These are phyloP conservation scores for Eucalyptus viminalis DNA, from an alignment of 345 rosid species.

Conservation along the genomic window DNA sequence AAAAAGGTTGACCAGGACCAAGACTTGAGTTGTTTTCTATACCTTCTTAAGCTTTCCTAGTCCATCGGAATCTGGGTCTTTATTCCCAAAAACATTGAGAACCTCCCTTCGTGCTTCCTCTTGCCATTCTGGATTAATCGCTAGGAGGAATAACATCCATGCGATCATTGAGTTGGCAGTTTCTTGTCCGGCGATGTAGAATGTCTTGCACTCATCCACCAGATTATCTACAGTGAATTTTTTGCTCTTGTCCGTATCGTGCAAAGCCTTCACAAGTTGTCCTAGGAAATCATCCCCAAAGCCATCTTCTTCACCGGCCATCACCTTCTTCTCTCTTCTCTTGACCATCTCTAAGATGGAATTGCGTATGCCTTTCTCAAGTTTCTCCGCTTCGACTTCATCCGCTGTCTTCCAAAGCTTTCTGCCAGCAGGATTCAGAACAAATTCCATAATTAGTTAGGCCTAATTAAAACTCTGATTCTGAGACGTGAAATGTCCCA, in stretches of 20 bases:
- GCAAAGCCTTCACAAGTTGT: conserved; percentile 5
- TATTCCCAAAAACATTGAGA: conserved; percentile 6
- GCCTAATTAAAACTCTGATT: not conserved
- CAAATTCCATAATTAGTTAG: not conserved
- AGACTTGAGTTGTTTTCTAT: not conserved
- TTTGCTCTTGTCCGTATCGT: not conserved
- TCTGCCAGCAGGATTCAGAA: not conserved
- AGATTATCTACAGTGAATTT: not conserved
- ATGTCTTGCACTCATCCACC: conserved; percentile 39
- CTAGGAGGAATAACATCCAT: conserved; percentile 25
- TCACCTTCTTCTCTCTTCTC: conserved; percentile 7
- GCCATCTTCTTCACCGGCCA: not conserved
- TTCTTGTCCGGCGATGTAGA: conserved; percentile 26
- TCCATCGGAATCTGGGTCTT: conserved; percentile 11
- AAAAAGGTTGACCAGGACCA: not conserved
- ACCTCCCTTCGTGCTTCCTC: conserved; percentile 24
- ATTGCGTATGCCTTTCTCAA: not conserved
- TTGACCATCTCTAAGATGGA: not conserved
- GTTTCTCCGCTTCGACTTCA: conserved; percentile 6
- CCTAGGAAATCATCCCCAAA: conserved; percentile 19
- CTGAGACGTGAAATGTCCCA: not conserved
- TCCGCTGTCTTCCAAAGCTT: conserved; percentile 4
- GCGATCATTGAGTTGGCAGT: conserved; percentile 13
- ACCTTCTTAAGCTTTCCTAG: conserved; percentile 20
- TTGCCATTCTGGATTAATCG: conserved; percentile 25